Evolutionary conservation across 805 yeast genomes (phyloP).

Genomic region (Saccharomycopsis schoenii): DNA sequence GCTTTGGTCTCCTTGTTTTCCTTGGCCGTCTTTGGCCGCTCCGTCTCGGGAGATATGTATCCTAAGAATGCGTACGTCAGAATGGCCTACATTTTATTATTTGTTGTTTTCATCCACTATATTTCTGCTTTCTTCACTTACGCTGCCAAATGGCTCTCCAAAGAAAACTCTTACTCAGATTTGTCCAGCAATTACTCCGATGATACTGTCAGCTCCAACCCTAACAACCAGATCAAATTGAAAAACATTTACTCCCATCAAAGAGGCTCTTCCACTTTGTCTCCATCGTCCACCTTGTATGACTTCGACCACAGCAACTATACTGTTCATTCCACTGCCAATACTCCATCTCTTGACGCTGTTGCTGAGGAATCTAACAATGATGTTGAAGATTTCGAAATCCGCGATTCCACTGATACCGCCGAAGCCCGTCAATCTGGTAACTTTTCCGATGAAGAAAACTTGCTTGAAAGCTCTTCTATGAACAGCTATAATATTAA

Average conservation of each 20-base stretch:
- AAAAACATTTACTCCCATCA: constrained; percentile 21
- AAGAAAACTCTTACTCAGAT: background rate
- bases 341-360: constrained; percentile 6
- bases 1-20: constrained; percentile 42
- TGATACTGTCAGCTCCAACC: constrained; percentile 15
- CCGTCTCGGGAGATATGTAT: constrained; percentile 54
- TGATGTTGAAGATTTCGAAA: constrained; percentile 19
- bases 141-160: constrained; percentile 31
- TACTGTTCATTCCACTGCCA: constrained; percentile 11
- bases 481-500: constrained; percentile 3
- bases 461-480: background rate
- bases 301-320: constrained; percentile 10
- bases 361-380: constrained; percentile 16
- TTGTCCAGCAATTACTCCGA: constrained; percentile 24
- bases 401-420: constrained; percentile 5
- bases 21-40: constrained; percentile 47
- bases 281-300: constrained; percentile 19
- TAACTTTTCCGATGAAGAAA: constrained; percentile 13
- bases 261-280: constrained; percentile 11
- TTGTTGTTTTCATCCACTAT: constrained; percentile 45
- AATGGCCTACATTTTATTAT: constrained; percentile 52
- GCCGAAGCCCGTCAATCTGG: constrained; percentile 10
- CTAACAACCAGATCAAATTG: constrained; percentile 22
- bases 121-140: constrained; percentile 40
- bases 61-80: constrained; percentile 66